A percentile compares a stretch with the other conserved stretches of the same genome.
Evolutionary conservation across 1,284 basidiomycete species (phyloP).

Genomic region (Boletus albobrunnescens): DNA sequence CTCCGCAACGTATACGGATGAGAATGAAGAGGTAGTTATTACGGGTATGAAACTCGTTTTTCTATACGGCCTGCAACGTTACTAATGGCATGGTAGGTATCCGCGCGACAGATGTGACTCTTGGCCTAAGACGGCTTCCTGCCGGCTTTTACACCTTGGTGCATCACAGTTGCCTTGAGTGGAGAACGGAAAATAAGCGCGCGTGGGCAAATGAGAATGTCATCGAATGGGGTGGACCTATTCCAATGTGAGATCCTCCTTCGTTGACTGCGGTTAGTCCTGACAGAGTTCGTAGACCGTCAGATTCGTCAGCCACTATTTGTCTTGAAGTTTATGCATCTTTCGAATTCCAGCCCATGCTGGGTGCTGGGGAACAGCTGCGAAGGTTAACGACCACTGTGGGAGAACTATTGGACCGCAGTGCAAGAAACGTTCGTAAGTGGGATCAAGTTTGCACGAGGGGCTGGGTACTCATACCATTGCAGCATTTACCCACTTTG

Average conservation of each 20-base stretch:
- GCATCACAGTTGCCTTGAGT: constrained; percentile 3
- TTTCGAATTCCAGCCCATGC: constrained; percentile 12
- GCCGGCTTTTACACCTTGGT: constrained; percentile 6
- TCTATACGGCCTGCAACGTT: neutral
- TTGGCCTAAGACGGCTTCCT: constrained; percentile 1
- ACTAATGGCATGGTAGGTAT: constrained; percentile 4
- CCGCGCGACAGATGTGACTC: neutral
- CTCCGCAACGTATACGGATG: neutral
- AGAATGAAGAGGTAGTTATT: neutral
- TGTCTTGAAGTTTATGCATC: constrained; percentile 8
- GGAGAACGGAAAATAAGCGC: constrained; percentile 2
- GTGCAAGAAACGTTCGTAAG: neutral
- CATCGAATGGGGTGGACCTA: constrained; percentile 10
- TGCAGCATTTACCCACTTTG: neutral
- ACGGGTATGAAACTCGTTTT: neutral
- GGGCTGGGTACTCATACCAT: neutral
- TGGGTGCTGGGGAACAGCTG: constrained; percentile 14
- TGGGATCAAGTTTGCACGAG: neutral
- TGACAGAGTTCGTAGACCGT: constrained; percentile 4
- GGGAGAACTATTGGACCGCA: constrained; percentile 3
- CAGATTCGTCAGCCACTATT: constrained; percentile 4
- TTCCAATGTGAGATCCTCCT: constrained; percentile 5
- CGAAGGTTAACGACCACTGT: neutral
- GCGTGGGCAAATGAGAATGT: neutral
- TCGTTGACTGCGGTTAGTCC: neutral